These are phyloP conservation scores for Smittium culicis DNA, from an alignment of 371 early-diverging fungal species.

Conservation along the genomic window DNA sequence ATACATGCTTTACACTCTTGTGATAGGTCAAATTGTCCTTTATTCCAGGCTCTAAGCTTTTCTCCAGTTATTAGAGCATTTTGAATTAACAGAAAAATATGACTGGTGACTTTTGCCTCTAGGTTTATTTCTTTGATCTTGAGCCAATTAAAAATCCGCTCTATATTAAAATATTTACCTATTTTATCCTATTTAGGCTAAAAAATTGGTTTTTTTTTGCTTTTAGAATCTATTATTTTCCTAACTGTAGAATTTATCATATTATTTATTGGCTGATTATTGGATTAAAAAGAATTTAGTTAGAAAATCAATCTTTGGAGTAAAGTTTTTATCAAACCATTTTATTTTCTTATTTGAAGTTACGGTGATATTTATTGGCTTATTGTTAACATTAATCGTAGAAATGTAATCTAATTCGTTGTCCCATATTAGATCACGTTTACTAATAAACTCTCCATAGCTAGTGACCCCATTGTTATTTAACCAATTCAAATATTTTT, in stretches of 20 bases:
- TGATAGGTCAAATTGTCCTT: neutral
- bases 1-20: neutral
- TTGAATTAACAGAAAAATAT: neutral
- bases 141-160: neutral
- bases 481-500: neutral
- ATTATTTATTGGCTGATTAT: neutral
- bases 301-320: neutral
- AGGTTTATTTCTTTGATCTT: conserved; percentile 3
- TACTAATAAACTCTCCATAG: neutral
- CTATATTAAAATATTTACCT: neutral
- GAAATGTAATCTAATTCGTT: neutral
- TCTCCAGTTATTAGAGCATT: conserved; percentile 4
- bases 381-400: neutral
- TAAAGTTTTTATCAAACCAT: neutral
- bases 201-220: neutral
- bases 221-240: neutral
- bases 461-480: neutral
- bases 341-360: neutral
- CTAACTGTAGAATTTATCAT: too few species aligned
- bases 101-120: conserved; percentile 2
- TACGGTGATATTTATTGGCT: neutral
- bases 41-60: neutral
- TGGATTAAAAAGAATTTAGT: neutral
- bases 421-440: neutral
- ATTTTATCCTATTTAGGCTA: neutral